These are phyloP conservation scores for Isatis lusitanica DNA, from an alignment of 441 rosid species.

Conservation along the genomic window DNA sequence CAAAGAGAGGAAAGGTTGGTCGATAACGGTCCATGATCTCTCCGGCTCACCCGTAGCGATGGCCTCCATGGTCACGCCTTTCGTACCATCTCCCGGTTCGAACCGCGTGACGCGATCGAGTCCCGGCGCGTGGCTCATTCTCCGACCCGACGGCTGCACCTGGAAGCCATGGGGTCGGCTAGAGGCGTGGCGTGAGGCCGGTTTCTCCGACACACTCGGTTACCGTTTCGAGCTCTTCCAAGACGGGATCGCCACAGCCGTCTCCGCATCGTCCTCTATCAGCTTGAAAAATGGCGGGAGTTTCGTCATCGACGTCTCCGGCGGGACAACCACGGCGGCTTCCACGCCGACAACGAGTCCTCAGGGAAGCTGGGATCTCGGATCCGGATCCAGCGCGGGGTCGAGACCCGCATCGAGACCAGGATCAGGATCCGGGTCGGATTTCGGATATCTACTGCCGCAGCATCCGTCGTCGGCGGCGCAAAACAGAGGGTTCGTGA, in stretches of 20 bases:
- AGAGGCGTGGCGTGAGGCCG: constrained; percentile 80
- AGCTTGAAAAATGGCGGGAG: constrained; percentile 74
- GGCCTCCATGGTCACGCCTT: constrained; percentile 98
- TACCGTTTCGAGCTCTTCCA: constrained; percentile 72
- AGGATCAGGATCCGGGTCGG: constrained; percentile 76
- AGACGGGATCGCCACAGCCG: constrained; percentile 49
- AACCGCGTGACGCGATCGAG: constrained; percentile 74
- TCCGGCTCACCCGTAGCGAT: constrained; percentile 94
- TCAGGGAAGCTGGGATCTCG: constrained; percentile 78
- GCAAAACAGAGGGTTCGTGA: constrained; percentile 65
- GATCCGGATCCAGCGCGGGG: constrained; percentile 49
- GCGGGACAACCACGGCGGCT: constrained; percentile 28
- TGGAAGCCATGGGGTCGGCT: constrained; percentile 97
- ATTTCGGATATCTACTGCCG: constrained; percentile 50
- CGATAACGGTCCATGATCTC: constrained; percentile 81
- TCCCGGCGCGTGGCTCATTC: constrained; percentile 91
- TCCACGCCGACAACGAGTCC: constrained; percentile 64
- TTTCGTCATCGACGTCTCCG: constrained; percentile 66
- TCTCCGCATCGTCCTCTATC: constrained; percentile 44
- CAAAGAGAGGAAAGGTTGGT: constrained; percentile 90
- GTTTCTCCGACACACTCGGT: constrained; percentile 53
- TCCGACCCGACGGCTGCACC: constrained; percentile 67
- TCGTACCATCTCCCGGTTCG: constrained; percentile 82
- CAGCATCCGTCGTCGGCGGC: constrained; percentile 37
- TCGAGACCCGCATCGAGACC: constrained; percentile 61